Evolutionary conservation across 805 yeast species (phyloP), one percentile per base, ranked within the genome.

Genomic region (Kodamaea laetipori): DNA sequence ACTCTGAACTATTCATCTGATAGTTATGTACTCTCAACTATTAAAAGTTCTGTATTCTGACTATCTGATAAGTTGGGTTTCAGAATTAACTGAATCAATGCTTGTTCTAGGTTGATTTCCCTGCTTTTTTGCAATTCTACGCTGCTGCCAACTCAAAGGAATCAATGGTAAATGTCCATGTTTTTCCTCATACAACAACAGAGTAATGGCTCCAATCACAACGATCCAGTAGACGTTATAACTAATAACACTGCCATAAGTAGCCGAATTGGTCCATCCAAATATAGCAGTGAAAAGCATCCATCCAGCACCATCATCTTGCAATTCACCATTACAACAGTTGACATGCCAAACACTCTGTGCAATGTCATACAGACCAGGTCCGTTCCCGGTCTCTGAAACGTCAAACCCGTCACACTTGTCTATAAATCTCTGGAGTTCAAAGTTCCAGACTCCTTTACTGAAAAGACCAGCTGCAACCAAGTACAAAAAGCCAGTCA

Each of bases 261-360:
- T 90, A 2, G 96, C 97, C 50, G 90, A 80, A 61, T 90, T 90
- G 10, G 94, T 89, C 97, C 97, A 90, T 1, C 97, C 97, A 39
- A 90, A 74, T 4, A 90, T 71, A 1, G 96, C 97, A 26, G 90
- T 88, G 55, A 86, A 74, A 26, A 90, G 70, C 95, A 89, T 88
- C 96, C 95, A 90, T 24, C 83, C 80, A 3, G 95, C 95, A 57
- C 90, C 97, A n/a, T 78, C 85, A 11, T 56, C 53, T 12, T 50
- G 53, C 16, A 50, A 40, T 52, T 86, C 84, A 17, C 96, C 95
- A 61, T 89, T 89, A 67, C 97, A 90, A 63, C 96, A 89, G 64
- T 90, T 88, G 18, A 90, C 96, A 61, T 90, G 97, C 97, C 97
- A 90, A 2, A 90, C 82, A 5, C 94, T 81, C 37, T 74, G 77